Evolutionary conservation across 352 stramenopile genomes (phyloP).

Genomic region (Hyaloperonospora brassicae): DNA sequence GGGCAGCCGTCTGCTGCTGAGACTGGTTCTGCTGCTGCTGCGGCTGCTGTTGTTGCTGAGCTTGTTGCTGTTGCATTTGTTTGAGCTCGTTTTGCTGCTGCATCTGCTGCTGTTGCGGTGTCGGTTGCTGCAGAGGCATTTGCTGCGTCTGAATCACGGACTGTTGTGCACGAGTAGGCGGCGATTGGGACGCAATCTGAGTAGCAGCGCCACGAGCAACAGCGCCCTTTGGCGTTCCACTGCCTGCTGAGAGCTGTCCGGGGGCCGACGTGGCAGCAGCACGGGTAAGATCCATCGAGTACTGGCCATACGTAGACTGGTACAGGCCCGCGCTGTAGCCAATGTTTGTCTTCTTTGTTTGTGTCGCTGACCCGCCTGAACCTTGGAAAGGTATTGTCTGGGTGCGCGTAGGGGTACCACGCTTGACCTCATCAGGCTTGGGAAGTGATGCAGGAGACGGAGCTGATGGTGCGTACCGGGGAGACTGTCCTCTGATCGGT

Average conservation of each 20-base stretch:
- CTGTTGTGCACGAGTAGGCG: conserved; percentile 45
- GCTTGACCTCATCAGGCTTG: conserved; percentile 82
- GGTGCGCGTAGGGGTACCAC: conserved; percentile 49
- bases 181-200: conserved; percentile 42
- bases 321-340: conserved; percentile 63
- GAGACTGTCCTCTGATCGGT: conserved; percentile 59
- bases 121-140: conserved; percentile 30
- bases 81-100: conserved; percentile 42
- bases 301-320: conserved; percentile 72
- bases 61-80: conserved; percentile 36
- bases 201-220: conserved; percentile 16
- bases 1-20: conserved; percentile 43
- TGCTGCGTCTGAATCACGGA: conserved; percentile 34
- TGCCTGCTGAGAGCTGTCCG: conserved; percentile 31
- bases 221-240: conserved; percentile 54
- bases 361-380: conserved; percentile 27
- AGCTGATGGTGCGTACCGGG: conserved; percentile 59
- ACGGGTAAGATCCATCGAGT: conserved; percentile 69
- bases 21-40: conserved; percentile 27
- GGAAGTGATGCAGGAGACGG: conserved; percentile 78
- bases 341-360: conserved; percentile 59
- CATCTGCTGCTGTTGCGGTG: conserved; percentile 26
- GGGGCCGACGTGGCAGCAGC: conserved; percentile 24
- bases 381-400: conserved; percentile 43
- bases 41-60: conserved; percentile 31